Evolutionary conservation across 2,329 filamentous ascomycete genomes (phyloP), one percentile per base, ranked within the genome.

Genomic region (Penicillium vulpinum): DNA sequence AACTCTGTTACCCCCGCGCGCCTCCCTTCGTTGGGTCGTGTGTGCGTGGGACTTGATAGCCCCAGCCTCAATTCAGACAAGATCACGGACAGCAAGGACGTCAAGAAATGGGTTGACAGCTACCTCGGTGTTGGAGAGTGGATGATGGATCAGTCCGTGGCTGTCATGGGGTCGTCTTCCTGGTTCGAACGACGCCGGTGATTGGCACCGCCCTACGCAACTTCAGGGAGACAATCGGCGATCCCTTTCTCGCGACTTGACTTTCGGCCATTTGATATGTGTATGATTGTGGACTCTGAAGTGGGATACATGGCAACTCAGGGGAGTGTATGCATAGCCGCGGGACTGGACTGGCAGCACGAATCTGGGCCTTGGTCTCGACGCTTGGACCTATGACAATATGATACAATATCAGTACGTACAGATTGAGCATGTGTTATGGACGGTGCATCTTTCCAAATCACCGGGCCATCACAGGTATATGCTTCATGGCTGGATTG

Each of bases 131-230:
- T 97, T 18, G 94, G 94, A 67, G 94, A 99, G 80, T 96, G 92
- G 86, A 90, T 97, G 63, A 96, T 99, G 92, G 94, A 99, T 76
- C 90, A 95, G 80, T 95, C 92, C 29, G 91, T 97, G 31, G 92
- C 92, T 39, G 85, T 97, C 56, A 90, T 96, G 73, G 89, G 91
- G 40, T 88, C 89, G 47, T 95, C 90, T 72, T 85, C 88, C 58
- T 99, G 87, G 78, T 99, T 99, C 74, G 92, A 97, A 80, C 85
- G 94, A 71, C 92, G 86, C 75, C 85, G 92, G 80, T 95, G 80
- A 81, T 62, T 39, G 5, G 22, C 22, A 29, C 9, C 15, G 21
- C 22, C 26, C 33, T 26, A 33, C 8, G 44, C 5, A 43, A 40
- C 26, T 35, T n/a, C 26, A 11, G 29, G 15, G 28, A 52, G 33